These are phyloP conservation scores for Lomentospora prolificans DNA, from an alignment of 2,329 filamentous ascomycete genomes.

Conservation along the genomic window DNA sequence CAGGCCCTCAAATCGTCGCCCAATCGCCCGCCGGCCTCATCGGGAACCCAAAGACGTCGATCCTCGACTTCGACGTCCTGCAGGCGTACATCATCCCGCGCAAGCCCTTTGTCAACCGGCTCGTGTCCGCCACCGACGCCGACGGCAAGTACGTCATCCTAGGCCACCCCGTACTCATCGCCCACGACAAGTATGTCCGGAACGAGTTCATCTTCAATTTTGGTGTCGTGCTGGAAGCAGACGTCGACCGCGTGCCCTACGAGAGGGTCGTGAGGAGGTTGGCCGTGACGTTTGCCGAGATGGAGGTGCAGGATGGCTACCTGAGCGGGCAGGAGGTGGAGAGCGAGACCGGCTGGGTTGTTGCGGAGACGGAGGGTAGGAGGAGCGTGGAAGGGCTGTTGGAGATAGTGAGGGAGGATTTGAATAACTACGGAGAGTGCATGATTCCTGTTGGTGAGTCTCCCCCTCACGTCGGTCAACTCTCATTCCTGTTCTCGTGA, in stretches of 20 bases:
- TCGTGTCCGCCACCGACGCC: conserved; percentile 68
- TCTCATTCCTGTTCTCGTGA: not conserved
- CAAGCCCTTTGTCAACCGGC: conserved; percentile 88
- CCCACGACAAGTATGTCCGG: conserved; percentile 70
- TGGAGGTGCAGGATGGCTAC: conserved; percentile 87
- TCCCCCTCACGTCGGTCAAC: not conserved
- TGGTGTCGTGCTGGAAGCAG: conserved; percentile 64
- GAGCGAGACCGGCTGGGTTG: conserved; percentile 22
- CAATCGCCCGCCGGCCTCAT: conserved; percentile 22
- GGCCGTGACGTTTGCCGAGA: conserved; percentile 72
- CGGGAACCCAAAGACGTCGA: conserved; percentile 42
- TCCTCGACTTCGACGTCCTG: conserved; percentile 78
- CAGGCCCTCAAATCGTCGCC: conserved; percentile 45
- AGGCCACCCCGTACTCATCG: conserved; percentile 82
- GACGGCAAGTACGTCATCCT: conserved; percentile 66
- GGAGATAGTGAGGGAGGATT: conserved; percentile 70
- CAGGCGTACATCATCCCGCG: conserved; percentile 91
- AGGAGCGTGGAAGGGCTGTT: conserved; percentile 74
- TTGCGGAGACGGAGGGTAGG: conserved; percentile 10
- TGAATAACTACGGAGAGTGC: conserved; percentile 96
- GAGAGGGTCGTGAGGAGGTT: conserved; percentile 79
- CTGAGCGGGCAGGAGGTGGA: conserved; percentile 52
- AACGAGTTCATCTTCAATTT: conserved; percentile 99
- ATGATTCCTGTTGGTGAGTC: conserved; percentile 87
- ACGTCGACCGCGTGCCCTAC: conserved; percentile 64